Conservation (phyloP, 768 basidiomycete genomes). For the Dentipellis fragilis region DNA sequence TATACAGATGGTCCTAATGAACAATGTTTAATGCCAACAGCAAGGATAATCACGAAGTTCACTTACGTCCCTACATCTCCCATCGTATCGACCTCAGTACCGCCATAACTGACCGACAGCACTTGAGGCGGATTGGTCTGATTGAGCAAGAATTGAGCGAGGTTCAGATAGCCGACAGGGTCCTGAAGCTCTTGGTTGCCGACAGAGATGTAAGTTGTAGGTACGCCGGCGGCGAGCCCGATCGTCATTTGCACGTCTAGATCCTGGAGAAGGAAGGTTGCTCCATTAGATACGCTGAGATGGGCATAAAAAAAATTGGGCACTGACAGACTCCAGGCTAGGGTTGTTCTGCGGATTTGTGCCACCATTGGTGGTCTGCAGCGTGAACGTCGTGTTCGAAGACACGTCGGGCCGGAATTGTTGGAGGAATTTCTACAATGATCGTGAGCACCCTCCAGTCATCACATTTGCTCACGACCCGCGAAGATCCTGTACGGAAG, state of each 20-base stretch:
- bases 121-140: conserved; percentile 8
- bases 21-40: too few relatives aligned
- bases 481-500: background rate
- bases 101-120: conserved; percentile 9
- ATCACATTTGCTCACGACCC: background rate
- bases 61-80: conserved; percentile 2
- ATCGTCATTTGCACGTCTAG: conserved; percentile 16
- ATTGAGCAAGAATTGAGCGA: conserved; percentile 7
- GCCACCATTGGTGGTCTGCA: background rate
- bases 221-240: conserved; percentile 15
- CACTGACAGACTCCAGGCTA: background rate
- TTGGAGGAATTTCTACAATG: background rate
- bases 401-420: background rate
- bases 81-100: conserved; percentile 1
- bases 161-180: conserved; percentile 13
- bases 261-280: conserved; percentile 9
- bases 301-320: conserved; percentile 2
- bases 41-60: too few relatives aligned
- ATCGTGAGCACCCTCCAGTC: background rate
- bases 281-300: background rate
- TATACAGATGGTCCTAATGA: conserved; percentile 22
- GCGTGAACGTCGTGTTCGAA: background rate
- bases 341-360: background rate
- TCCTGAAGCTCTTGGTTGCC: conserved; percentile 12
- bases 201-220: conserved; percentile 18